These are phyloP conservation scores for Colletotrichum orchidophilum DNA, from an alignment of 2,329 filamentous ascomycete genomes.

Conservation along the genomic window DNA sequence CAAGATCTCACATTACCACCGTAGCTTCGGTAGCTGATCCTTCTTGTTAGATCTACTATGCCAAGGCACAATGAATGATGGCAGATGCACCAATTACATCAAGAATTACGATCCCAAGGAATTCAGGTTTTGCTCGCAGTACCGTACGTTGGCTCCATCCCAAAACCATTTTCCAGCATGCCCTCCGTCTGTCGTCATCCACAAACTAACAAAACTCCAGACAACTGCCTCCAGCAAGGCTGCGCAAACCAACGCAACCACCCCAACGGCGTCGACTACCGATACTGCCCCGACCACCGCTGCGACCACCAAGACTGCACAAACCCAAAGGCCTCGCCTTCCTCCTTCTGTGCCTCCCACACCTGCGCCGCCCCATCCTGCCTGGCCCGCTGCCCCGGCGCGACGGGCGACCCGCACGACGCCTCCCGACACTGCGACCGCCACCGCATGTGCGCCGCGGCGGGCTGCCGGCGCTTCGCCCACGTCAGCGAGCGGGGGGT, in stretches of 20 bases:
- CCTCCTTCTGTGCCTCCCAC: conserved; percentile 38
- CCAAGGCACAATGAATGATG: conserved; percentile 15
- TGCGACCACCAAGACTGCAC: conserved; percentile 39
- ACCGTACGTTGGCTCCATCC: conserved; percentile 9
- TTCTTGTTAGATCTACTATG: conserved; percentile 21
- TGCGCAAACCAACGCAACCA: conserved; percentile 38
- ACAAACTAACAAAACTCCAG: conserved; percentile 33
- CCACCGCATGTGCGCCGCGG: conserved; percentile 39
- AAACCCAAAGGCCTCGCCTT: conserved; percentile 19
- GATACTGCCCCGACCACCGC: conserved; percentile 42
- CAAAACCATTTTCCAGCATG: background rate
- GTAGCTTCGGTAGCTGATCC: accelerated
- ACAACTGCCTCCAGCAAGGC: conserved; percentile 39
- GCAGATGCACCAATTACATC: conserved; percentile 29
- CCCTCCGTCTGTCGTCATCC: no score
- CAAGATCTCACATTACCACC: background rate
- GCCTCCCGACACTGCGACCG: conserved; percentile 40
- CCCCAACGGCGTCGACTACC: conserved; percentile 34
- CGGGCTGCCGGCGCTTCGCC: conserved; percentile 38
- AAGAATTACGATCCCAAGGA: conserved; percentile 29
- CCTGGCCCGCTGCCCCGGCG: conserved; percentile 36
- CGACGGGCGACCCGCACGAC: conserved; percentile 29
- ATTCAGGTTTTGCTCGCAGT: conserved; percentile 30
- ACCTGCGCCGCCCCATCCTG: conserved; percentile 41
- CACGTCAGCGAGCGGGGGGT: conserved; percentile 40